phyloP scores from a whole-genome alignment of 2,329 filamentous ascomycete genomes.

The Coleophoma eucalyptorum region DNA sequence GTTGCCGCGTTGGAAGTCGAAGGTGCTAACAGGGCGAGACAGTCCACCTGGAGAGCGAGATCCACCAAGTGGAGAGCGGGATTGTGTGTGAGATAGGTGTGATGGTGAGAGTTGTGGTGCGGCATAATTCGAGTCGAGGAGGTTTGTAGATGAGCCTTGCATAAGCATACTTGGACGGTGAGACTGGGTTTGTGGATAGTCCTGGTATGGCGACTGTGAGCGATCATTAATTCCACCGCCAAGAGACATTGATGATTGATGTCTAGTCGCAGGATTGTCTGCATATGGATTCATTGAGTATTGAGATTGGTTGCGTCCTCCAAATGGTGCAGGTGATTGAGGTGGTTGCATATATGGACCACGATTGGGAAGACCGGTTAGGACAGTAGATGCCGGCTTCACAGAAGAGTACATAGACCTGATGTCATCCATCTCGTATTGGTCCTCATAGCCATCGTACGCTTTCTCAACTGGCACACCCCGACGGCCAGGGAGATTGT shows the following conservation, averaged over 20 bases:
- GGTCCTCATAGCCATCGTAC: constrained; percentile 66
- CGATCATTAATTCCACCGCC: constrained; percentile 40
- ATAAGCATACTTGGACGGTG: constrained; percentile 56
- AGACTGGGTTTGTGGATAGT: constrained; percentile 42
- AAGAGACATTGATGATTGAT: constrained; percentile 71
- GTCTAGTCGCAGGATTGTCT: constrained; percentile 48
- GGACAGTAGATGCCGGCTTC: constrained; percentile 78
- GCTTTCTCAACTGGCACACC: constrained; percentile 66
- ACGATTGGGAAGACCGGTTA: constrained; percentile 75
- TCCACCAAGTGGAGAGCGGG: constrained; percentile 41
- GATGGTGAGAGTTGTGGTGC: constrained; percentile 24
- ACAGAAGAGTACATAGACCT: constrained; percentile 93
- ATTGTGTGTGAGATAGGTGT: constrained; percentile 25
- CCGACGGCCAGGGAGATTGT: constrained; percentile 88
- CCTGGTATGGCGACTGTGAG: constrained; percentile 55
- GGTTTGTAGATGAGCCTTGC: constrained; percentile 35
- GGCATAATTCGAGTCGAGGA: constrained; percentile 22
- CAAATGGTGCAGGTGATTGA: constrained; percentile 72
- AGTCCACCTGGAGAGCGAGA: constrained; percentile 36
- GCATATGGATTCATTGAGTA: constrained; percentile 42
- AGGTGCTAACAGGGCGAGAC: constrained; percentile 46
- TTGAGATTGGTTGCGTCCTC: constrained; percentile 35
- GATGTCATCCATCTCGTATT: constrained; percentile 97
- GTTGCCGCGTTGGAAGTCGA: constrained; percentile 57
- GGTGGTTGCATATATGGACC: constrained; percentile 69